Conservation (phyloP, 2,329 filamentous ascomycete genomes). For the Stagonosporopsis tanaceti region DNA sequence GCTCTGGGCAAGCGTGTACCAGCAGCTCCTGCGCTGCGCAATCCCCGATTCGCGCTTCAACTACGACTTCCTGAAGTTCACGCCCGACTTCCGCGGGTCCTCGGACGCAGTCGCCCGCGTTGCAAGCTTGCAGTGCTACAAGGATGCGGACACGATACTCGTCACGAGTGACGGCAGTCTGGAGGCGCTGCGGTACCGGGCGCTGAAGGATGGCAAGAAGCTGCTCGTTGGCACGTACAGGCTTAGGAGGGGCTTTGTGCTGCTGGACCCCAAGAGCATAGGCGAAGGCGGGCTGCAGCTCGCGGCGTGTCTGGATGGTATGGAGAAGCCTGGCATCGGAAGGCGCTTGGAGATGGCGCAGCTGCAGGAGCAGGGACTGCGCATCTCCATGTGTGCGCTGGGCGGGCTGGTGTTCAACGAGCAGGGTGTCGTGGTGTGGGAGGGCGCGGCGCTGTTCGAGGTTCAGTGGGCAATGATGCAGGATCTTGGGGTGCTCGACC, state of each 20-base stretch:
- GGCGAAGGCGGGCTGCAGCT: conserved; percentile 35
- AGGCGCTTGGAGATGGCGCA: conserved; percentile 46
- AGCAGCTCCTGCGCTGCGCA: conserved; percentile 49
- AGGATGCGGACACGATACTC: conserved; percentile 45
- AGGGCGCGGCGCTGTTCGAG: conserved; percentile 54
- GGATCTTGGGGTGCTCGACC: conserved; percentile 41
- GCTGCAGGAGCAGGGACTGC: conserved; percentile 38
- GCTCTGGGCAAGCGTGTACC: conserved; percentile 46
- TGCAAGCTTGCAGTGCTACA: conserved; percentile 44
- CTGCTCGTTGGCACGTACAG: conserved; percentile 54
- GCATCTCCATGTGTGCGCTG: conserved; percentile 50
- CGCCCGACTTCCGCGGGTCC: conserved; percentile 54
- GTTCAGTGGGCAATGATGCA: conserved; percentile 55
- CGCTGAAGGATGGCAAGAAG: conserved; percentile 52
- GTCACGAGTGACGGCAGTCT: conserved; percentile 56
- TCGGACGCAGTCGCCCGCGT: conserved; percentile 44
- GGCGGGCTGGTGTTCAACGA: conserved; percentile 53
- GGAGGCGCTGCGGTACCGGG: conserved; percentile 50
- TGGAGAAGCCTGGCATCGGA: conserved; percentile 53
- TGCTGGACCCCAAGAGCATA: conserved; percentile 51
- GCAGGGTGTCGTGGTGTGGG: conserved; percentile 52
- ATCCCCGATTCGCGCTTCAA: conserved; percentile 56
- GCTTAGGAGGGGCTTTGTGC: conserved; percentile 53
- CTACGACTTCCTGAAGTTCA: conserved; percentile 54
- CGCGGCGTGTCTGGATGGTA: conserved; percentile 54